Evolutionary conservation across 768 basidiomycete species (phyloP).

Genomic region (Tephrocybe rancida): DNA sequence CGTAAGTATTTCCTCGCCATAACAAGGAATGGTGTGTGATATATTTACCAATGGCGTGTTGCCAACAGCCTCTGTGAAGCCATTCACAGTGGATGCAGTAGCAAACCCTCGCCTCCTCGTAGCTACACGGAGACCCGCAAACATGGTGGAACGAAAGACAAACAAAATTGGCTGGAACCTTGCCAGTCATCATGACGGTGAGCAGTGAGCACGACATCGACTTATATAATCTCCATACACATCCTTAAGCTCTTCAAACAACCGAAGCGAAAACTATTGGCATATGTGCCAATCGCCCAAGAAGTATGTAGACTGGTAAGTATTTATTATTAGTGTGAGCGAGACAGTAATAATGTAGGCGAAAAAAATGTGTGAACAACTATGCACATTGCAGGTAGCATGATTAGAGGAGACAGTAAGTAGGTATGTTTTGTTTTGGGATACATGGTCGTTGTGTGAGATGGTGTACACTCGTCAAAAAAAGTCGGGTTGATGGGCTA

Average conservation of each 20-base stretch:
- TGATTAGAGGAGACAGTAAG: too few species aligned
- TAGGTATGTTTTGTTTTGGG: too few species aligned
- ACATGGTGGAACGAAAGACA: slow-evolving; percentile 30
- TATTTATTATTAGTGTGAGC: slow-evolving; percentile 24
- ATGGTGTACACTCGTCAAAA: too few species aligned
- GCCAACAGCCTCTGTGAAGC: slow-evolving; percentile 88
- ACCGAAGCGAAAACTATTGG: slow-evolving; percentile 13
- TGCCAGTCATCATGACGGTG: slow-evolving; percentile 10
- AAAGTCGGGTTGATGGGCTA: too few species aligned
- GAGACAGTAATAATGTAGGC: slow-evolving; percentile 27
- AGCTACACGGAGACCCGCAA: slow-evolving; percentile 30
- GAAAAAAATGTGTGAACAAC: slow-evolving; percentile 32
- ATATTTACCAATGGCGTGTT: slow-evolving; percentile 86
- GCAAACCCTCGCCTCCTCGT: slow-evolving; percentile 35
- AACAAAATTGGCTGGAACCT: neutral
- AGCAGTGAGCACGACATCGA: slow-evolving; percentile 39
- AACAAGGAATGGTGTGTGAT: neutral
- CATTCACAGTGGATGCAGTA: slow-evolving; percentile 54
- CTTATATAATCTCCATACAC: slow-evolving; percentile 28
- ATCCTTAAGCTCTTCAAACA: slow-evolving; percentile 1
- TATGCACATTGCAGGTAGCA: slow-evolving; percentile 37
- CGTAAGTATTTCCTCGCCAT: neutral
- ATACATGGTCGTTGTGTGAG: too few species aligned
- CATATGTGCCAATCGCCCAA: slow-evolving; percentile 24
- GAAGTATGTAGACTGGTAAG: slow-evolving; percentile 20